phyloP scores from a whole-genome alignment of 331 rosid species.

The Cydonia oblonga region DNA sequence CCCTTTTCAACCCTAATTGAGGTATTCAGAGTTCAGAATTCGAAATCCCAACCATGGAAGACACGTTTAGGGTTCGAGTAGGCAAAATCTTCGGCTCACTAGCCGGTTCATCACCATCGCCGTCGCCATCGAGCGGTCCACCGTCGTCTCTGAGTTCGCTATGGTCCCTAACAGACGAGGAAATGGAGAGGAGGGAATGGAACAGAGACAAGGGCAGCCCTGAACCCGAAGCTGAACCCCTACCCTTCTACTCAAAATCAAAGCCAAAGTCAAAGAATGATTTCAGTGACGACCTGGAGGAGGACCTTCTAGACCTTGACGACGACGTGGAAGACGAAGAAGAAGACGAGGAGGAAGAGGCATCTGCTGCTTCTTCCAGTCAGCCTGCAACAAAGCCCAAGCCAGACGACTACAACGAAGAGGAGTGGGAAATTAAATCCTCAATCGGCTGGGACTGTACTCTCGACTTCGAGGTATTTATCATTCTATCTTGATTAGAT shows the following conservation, averaged over 20 bases:
- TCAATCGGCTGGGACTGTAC: conserved; percentile 75
- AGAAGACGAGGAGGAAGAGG: conserved; percentile 1
- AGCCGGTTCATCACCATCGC: neutral
- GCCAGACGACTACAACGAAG: conserved; percentile 66
- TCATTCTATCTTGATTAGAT: neutral
- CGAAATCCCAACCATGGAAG: conserved; percentile 33
- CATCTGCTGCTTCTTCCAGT: conserved; percentile 8
- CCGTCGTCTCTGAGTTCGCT: conserved; percentile 27
- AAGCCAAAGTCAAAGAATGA: neutral
- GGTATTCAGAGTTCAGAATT: neutral
- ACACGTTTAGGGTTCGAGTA: conserved; percentile 45
- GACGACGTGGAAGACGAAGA: conserved; percentile 21
- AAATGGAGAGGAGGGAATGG: conserved; percentile 38
- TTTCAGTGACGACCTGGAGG: conserved; percentile 21
- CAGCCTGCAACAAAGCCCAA: neutral
- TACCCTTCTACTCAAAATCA: neutral
- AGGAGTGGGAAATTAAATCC: conserved; percentile 71
- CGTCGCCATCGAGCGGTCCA: neutral
- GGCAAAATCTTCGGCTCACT: conserved; percentile 42
- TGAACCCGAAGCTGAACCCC: conserved; percentile 8
- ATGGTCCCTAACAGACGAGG: conserved; percentile 76
- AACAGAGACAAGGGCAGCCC: conserved; percentile 21
- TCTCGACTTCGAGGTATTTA: conserved; percentile 68
- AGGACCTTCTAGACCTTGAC: conserved; percentile 44
- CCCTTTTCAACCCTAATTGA: neutral